A percentile compares a stretch with the other conserved stretches of the same genome.
Conservation (phyloP, 2,329 filamentous ascomycete species). For the Canariomyces notabilis region DNA sequence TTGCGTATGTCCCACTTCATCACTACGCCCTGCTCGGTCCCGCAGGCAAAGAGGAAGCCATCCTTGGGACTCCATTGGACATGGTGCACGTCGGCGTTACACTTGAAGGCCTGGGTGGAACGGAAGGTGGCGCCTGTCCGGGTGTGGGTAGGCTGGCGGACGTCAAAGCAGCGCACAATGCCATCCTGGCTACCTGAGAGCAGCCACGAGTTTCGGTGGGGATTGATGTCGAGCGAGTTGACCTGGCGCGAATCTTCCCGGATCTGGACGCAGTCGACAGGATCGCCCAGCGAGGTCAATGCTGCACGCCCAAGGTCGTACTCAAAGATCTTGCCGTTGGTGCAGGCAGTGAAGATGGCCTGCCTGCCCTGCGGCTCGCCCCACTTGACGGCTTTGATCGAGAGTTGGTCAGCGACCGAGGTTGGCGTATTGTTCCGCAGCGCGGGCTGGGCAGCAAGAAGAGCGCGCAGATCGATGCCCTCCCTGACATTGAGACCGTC, state of each 20-base stretch:
- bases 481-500: conserved; percentile 51
- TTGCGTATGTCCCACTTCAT: conserved; percentile 62
- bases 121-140: conserved; percentile 48
- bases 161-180: conserved; percentile 57
- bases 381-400: conserved; percentile 60
- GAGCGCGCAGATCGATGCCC: conserved; percentile 52
- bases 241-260: conserved; percentile 60
- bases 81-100: conserved; percentile 55
- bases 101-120: conserved; percentile 42
- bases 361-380: conserved; percentile 41
- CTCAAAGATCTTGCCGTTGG: conserved; percentile 59
- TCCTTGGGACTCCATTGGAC: conserved; percentile 62
- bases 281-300: conserved; percentile 34
- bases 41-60: conserved; percentile 59
- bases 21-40: conserved; percentile 56
- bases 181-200: conserved; percentile 62
- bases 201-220: conserved; percentile 52
- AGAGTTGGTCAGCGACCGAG: conserved; percentile 52
- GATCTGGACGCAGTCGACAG: conserved; percentile 53
- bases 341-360: conserved; percentile 58
- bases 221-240: conserved; percentile 59
- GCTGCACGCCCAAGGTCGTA: conserved; percentile 54
- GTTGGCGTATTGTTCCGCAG: conserved; percentile 36
- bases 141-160: conserved; percentile 43
- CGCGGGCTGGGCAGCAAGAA: conserved; percentile 47